phyloP scores from a whole-genome alignment of 208 protist species.

The Crithidia thermophila region DNA sequence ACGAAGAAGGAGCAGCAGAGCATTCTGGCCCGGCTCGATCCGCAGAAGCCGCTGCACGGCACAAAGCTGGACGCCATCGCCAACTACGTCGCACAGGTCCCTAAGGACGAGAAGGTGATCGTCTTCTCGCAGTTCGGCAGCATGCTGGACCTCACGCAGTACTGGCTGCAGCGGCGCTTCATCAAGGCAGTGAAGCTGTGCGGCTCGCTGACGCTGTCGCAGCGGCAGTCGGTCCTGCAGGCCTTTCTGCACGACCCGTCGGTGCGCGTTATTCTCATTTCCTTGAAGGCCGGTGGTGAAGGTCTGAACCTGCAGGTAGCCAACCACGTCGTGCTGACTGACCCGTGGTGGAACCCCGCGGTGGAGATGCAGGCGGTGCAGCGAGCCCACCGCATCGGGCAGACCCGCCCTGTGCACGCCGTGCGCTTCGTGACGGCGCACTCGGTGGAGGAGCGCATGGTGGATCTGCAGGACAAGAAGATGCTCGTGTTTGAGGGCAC shows the following conservation, averaged over 20 bases:
- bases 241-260: conserved; percentile 82
- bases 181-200: conserved; percentile 91
- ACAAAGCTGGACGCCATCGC: conserved; percentile 93
- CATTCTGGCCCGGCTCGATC: conserved; percentile 78
- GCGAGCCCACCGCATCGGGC: conserved; percentile 98
- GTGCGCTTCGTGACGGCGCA: conserved; percentile 96
- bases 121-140: conserved; percentile 97
- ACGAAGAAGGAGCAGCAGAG: conserved; percentile 48
- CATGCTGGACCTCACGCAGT: conserved; percentile 96
- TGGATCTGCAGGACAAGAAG: conserved; percentile 94
- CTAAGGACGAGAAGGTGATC: conserved; percentile 90
- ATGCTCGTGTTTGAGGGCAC: conserved; percentile 94
- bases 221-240: conserved; percentile 82
- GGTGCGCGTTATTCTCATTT: conserved; percentile 97
- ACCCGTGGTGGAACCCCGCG: conserved; percentile 98
- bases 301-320: conserved; percentile 99
- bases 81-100: conserved; percentile 76
- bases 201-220: conserved; percentile 87
- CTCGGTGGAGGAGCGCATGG: conserved; percentile 92
- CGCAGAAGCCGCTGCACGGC: conserved; percentile 74
- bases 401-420: conserved; percentile 96
- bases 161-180: conserved; percentile 67
- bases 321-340: conserved; percentile 98
- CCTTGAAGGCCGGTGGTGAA: conserved; percentile 98
- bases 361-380: conserved; percentile 98